Evolutionary conservation across 2,329 filamentous ascomycete species (phyloP).

Genomic region (Diaporthe longicolla): DNA sequence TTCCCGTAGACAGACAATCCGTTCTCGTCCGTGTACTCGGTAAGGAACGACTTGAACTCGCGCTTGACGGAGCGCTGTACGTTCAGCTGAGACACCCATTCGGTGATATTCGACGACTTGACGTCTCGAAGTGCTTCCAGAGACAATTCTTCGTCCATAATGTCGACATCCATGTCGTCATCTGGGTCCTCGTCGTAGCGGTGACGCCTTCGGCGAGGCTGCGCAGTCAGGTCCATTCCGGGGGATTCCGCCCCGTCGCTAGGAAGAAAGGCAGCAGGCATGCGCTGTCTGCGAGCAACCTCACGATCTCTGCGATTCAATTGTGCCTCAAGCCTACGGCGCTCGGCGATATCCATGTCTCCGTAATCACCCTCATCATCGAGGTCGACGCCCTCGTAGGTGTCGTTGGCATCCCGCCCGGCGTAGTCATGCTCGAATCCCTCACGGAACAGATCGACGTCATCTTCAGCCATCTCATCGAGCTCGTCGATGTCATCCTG

Average conservation of each 20-base stretch:
- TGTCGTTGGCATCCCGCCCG: constrained; percentile 75
- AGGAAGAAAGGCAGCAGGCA: constrained; percentile 81
- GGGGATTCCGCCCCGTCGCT: constrained; percentile 82
- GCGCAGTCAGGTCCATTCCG: constrained; percentile 86
- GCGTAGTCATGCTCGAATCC: constrained; percentile 81
- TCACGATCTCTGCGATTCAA: constrained; percentile 82
- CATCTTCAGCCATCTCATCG: constrained; percentile 86
- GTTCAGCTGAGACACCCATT: constrained; percentile 92
- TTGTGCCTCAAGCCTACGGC: constrained; percentile 79
- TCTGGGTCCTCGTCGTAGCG: constrained; percentile 96
- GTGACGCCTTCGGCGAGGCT: constrained; percentile 87
- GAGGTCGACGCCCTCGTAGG: constrained; percentile 79
- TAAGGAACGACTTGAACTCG: constrained; percentile 98
- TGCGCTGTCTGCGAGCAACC: constrained; percentile 74
- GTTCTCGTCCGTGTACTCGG: constrained; percentile 91
- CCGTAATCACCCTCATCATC: constrained; percentile 85
- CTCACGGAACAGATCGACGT: constrained; percentile 82
- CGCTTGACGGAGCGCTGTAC: constrained; percentile 94
- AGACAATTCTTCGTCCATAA: constrained; percentile 95
- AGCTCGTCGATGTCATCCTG: constrained; percentile 83
- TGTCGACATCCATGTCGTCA: constrained; percentile 91
- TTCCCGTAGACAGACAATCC: constrained; percentile 95
- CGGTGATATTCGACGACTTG: constrained; percentile 91
- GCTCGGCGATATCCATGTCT: constrained; percentile 74
- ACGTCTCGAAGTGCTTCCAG: constrained; percentile 93